A percentile compares a stretch with the other conserved stretches of the same genome.
Evolutionary conservation across 2,329 filamentous ascomycete genomes (phyloP).

Genomic region (Cryphonectria radicalis): DNA sequence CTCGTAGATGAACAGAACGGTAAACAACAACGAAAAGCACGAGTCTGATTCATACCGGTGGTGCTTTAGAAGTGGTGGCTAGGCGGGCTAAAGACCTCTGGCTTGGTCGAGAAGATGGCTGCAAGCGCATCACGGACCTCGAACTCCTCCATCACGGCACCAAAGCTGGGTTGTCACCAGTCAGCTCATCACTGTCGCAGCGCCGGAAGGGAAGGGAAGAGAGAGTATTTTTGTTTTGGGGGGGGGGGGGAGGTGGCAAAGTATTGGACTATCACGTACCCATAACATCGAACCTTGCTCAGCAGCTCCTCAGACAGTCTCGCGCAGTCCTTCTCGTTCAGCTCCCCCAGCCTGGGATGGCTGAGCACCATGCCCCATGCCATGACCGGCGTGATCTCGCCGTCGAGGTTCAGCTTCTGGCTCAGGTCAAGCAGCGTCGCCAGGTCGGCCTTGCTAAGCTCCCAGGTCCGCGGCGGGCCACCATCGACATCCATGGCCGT

Average conservation of each 20-base stretch:
- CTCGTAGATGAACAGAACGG: background rate
- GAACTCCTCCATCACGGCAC: conserved; percentile 67
- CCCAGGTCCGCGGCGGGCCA: conserved; percentile 70
- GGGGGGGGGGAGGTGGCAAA: background rate
- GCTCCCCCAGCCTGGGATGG: conserved; percentile 69
- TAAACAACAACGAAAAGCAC: background rate
- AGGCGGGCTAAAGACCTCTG: conserved; percentile 34
- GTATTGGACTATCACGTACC: conserved; percentile 61
- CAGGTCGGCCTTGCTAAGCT: conserved; percentile 76
- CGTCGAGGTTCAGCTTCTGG: conserved; percentile 78
- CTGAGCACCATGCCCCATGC: conserved; percentile 82
- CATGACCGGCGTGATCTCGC: conserved; percentile 94
- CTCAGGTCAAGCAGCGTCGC: conserved; percentile 84
- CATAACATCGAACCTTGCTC: conserved; percentile 88
- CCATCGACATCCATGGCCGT: conserved; percentile 15
- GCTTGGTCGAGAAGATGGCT: conserved; percentile 67
- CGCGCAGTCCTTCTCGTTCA: conserved; percentile 71
- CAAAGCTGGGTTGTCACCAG: conserved; percentile 50
- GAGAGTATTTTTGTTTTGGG: too few relatives aligned
- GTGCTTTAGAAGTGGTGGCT: background rate
- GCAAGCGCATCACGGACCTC: conserved; percentile 79
- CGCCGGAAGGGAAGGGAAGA: background rate
- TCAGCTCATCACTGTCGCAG: conserved; percentile 7
- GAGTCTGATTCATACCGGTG: background rate
- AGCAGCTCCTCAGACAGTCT: conserved; percentile 74